A percentile compares a stretch with the other conserved stretches of the same genome.
Conservation (phyloP, 192 early-diverging fungal genomes). For the Helicostylum pulchrum region DNA sequence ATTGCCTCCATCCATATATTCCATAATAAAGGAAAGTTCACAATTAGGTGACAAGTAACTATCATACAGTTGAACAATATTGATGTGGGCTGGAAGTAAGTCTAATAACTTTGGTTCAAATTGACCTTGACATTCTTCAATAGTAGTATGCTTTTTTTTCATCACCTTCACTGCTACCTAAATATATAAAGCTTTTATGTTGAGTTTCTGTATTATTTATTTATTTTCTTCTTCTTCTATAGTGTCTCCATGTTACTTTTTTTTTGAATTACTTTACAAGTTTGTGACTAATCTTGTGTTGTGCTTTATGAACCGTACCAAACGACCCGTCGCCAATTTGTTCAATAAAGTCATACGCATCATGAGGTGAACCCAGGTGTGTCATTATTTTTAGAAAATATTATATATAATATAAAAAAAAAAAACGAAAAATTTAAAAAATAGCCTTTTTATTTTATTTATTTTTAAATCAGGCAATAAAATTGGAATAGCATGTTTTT, state of each 20-base stretch:
- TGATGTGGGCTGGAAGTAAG: slow-evolving; percentile 68
- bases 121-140: slow-evolving; percentile 68
- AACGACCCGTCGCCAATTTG: slow-evolving; percentile 85
- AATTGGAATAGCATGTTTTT: slow-evolving; percentile 1
- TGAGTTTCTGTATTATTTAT: not conserved
- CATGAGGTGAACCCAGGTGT: slow-evolving; percentile 21
- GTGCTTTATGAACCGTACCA: slow-evolving; percentile 70
- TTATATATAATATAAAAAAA: slow-evolving; percentile 1
- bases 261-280: slow-evolving; percentile 43
- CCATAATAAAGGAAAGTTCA: slow-evolving; percentile 91
- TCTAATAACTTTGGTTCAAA: slow-evolving; percentile 78
- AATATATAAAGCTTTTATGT: not conserved
- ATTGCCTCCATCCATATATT: slow-evolving; percentile 89
- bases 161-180: slow-evolving; percentile 88
- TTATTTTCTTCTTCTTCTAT: not conserved
- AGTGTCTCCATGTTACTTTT: too few species aligned
- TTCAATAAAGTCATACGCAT: slow-evolving; percentile 59
- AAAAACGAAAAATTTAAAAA: slow-evolving; percentile 5
- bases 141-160: slow-evolving; percentile 78
- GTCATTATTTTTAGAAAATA: slow-evolving; percentile 9
- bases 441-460: not conserved
- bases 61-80: slow-evolving; percentile 81
- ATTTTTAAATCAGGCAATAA: not conserved
- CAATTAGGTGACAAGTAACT: slow-evolving; percentile 71
- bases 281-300: slow-evolving; percentile 60